These are phyloP conservation scores for Cystobasidium slooffiae DNA, from an alignment of 1,284 basidiomycete species.

Conservation along the genomic window DNA sequence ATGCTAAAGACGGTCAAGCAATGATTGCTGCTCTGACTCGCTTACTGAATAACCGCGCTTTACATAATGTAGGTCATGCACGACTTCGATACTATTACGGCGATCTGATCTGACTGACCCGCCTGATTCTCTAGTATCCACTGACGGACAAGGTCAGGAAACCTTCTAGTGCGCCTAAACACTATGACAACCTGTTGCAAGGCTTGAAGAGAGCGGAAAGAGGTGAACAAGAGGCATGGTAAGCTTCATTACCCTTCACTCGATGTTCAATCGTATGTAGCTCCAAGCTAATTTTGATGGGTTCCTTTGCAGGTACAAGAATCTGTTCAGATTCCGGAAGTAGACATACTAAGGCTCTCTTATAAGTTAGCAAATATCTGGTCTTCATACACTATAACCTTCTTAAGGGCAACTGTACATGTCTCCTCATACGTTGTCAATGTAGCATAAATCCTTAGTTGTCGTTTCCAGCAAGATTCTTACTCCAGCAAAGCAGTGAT, in stretches of 20 bases:
- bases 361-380: background rate
- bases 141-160: slow-evolving; percentile 28
- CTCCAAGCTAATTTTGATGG: background rate
- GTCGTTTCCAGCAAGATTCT: too few species aligned
- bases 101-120: background rate
- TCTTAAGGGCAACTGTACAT: background rate
- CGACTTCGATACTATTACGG: background rate
- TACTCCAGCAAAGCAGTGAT: too few species aligned
- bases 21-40: slow-evolving; percentile 29
- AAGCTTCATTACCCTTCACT: background rate
- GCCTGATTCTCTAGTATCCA: slow-evolving; percentile 17
- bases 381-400: background rate
- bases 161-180: slow-evolving; percentile 39
- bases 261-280: background rate
- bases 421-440: background rate
- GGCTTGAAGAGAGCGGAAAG: slow-evolving; percentile 33
- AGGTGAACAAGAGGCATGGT: slow-evolving; percentile 42
- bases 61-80: slow-evolving; percentile 17
- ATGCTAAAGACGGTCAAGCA: slow-evolving; percentile 40
- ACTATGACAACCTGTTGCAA: slow-evolving; percentile 38
- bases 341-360: background rate
- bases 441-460: background rate
- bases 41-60: slow-evolving; percentile 21
- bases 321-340: slow-evolving; percentile 33
- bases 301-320: slow-evolving; percentile 24